A percentile compares a stretch with the other conserved stretches of the same genome.
These are phyloP conservation scores for Brassica incana DNA, from an alignment of 345 rosid species.

Conservation along the genomic window DNA sequence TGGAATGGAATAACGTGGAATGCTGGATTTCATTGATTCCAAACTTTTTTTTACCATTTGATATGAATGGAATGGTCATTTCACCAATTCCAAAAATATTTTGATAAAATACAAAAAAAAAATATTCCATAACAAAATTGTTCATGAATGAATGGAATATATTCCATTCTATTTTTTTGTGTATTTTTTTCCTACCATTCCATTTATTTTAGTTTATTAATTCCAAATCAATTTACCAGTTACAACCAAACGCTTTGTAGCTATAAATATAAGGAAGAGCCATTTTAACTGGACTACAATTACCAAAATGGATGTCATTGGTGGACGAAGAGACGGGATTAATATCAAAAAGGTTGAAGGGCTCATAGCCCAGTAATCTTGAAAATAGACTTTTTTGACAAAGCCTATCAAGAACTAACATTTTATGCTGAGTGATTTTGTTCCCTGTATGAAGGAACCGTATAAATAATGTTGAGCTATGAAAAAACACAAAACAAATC, in stretches of 20 bases:
- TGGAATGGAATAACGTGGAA: too few species aligned
- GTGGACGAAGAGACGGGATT: neutral
- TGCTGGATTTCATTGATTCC: too few species aligned
- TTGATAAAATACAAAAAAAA: too few species aligned
- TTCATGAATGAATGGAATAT: too few species aligned
- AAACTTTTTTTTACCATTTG: too few species aligned
- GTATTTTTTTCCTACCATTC: too few species aligned
- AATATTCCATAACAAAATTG: too few species aligned
- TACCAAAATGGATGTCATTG: neutral
- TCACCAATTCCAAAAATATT: too few species aligned
- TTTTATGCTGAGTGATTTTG: constrained; percentile 11
- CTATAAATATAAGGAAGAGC: neutral
- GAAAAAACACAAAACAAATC: neutral
- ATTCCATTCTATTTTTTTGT: too few species aligned
- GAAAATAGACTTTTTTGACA: constrained; percentile 1
- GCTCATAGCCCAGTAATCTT: constrained; percentile 1
- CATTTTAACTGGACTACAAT: neutral
- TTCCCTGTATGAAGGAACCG: constrained; percentile 5
- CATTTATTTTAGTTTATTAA: too few species aligned
- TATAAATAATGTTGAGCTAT: constrained; percentile 29
- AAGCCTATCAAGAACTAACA: neutral
- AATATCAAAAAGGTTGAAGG: neutral
- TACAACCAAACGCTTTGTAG: neutral
- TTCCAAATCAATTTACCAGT: too few species aligned
- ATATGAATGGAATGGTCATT: too few species aligned